Evolutionary conservation across 345 rosid species (phyloP).

Genomic region (Lepidium sativum): DNA sequence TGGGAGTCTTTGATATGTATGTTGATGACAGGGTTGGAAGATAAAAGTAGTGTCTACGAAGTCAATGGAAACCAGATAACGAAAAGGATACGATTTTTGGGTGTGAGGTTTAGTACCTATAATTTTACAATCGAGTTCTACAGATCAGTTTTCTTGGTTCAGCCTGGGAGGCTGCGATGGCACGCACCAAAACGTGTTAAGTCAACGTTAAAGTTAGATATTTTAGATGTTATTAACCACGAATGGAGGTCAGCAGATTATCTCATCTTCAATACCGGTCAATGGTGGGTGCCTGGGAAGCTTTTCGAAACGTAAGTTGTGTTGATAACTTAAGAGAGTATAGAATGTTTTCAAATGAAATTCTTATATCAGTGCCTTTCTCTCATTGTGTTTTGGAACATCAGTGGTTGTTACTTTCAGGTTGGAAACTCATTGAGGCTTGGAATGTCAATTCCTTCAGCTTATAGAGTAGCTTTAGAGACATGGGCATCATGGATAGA

Average conservation of each 20-base stretch:
- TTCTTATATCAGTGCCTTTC: not conserved
- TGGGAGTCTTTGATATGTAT: conserved; percentile 92
- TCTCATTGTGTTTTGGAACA: conserved; percentile 34
- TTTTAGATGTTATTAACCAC: conserved; percentile 63
- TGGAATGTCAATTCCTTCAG: conserved; percentile 77
- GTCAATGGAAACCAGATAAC: conserved; percentile 70
- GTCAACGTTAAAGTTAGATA: conserved; percentile 60
- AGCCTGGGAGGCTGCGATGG: conserved; percentile 57
- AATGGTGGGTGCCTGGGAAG: conserved; percentile 99
- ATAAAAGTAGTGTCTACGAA: conserved; percentile 77
- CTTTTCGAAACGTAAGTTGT: conserved; percentile 68
- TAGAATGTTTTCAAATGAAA: not conserved
- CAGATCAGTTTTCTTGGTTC: conserved; percentile 86
- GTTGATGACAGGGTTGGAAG: conserved; percentile 74
- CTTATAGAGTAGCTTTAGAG: conserved; percentile 57
- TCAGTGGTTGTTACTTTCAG: conserved; percentile 86
- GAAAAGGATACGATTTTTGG: conserved; percentile 63
- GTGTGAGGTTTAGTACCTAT: conserved; percentile 67
- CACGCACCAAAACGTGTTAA: conserved; percentile 73
- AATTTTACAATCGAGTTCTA: conserved; percentile 79
- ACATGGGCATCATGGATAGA: conserved; percentile 91
- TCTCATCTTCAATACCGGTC: conserved; percentile 83
- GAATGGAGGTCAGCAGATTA: conserved; percentile 69
- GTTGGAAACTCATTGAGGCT: conserved; percentile 64
- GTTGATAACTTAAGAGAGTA: not conserved